Conservation (phyloP, 208 protist genomes). For the Wallacemonas sp. region DNA sequence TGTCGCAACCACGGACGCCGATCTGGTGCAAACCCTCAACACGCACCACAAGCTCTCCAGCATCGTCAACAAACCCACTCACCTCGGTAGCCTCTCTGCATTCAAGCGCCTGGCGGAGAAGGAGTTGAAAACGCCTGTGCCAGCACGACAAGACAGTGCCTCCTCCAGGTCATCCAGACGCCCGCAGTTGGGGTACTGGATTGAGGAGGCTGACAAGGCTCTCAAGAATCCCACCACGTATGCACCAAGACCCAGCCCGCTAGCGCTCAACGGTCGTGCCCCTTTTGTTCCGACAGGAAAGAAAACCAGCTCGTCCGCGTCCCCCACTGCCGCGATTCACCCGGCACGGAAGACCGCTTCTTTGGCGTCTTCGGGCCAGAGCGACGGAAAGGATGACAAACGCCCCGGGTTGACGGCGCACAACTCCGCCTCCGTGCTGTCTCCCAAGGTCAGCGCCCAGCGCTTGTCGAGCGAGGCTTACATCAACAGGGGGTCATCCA, state of each 20-base stretch:
- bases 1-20: slow-evolving; percentile 30
- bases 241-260: not conserved
- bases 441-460: slow-evolving; percentile 8
- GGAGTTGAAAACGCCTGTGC: slow-evolving; percentile 26
- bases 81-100: slow-evolving; percentile 40
- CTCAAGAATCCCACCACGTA: slow-evolving; percentile 12
- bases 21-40: slow-evolving; percentile 44
- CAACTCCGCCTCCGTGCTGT: slow-evolving; percentile 4
- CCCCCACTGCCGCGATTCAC: not conserved
- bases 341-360: not conserved
- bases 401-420: not conserved
- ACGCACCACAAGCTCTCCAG: slow-evolving; percentile 47
- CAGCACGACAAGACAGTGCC: not conserved
- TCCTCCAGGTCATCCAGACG: not conserved
- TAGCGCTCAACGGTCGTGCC: not conserved
- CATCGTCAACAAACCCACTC: slow-evolving; percentile 43
- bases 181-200: not conserved
- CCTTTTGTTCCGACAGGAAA: no score
- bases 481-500: slow-evolving; percentile 26
- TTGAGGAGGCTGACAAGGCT: not conserved
- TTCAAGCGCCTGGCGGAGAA: slow-evolving; percentile 49
- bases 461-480: slow-evolving; percentile 16
- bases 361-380: no score
- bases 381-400: no score
- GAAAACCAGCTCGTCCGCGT: not conserved